phyloP scores from a whole-genome alignment of 208 protist genomes.

The Wallacemonas collosoma region DNA sequence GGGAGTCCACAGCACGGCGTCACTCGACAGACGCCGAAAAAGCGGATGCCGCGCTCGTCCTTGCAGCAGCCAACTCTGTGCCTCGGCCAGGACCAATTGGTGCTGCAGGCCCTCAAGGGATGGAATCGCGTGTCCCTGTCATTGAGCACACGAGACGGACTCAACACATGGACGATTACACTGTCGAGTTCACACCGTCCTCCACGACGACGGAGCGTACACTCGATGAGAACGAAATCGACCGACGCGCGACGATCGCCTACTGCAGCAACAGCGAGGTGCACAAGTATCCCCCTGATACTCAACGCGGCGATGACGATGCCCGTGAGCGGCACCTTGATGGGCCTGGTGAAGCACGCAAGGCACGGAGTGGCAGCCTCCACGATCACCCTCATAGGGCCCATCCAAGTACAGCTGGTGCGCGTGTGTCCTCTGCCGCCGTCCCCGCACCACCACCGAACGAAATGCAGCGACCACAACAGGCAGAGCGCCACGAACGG shows the following conservation, averaged over 20 bases:
- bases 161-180: neutral
- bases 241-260: neutral
- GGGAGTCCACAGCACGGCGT: too few relatives aligned
- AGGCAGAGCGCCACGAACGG: neutral
- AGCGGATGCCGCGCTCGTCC: neutral
- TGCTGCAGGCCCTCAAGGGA: neutral
- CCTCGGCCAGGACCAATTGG: neutral
- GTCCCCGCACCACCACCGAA: neutral
- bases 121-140: neutral
- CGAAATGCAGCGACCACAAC: too few relatives aligned
- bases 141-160: neutral
- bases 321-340: too few relatives aligned
- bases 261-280: neutral
- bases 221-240: neutral
- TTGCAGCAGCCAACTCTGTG: slow-evolving; percentile 10
- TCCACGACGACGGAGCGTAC: slow-evolving; percentile 12
- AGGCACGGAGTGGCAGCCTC: too few relatives aligned
- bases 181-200: slow-evolving; percentile 11
- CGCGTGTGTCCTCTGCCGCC: too few relatives aligned
- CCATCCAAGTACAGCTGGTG: too few relatives aligned
- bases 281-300: neutral
- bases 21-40: neutral
- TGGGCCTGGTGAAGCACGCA: too few relatives aligned
- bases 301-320: too few relatives aligned
- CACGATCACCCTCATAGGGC: too few relatives aligned